Evolutionary conservation across 352 stramenopile species (phyloP).

Genomic region (Sclerospora graminicola): DNA sequence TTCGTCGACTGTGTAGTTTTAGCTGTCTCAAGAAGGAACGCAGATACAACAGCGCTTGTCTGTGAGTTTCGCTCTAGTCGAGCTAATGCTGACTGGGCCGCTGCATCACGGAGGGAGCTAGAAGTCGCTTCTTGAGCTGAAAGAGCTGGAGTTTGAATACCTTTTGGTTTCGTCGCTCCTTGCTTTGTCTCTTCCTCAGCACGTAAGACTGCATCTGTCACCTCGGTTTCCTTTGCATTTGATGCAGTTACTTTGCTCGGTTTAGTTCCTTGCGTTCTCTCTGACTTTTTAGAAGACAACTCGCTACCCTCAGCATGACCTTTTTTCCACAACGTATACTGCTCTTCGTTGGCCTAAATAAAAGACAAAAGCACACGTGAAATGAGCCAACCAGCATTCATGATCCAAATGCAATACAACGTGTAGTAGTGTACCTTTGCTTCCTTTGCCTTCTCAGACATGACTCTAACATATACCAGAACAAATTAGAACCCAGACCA

Average conservation of each 20-base stretch:
- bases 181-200: slow-evolving; percentile 11
- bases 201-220: slow-evolving; percentile 8
- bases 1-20: neutral
- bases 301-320: neutral
- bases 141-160: slow-evolving; percentile 17
- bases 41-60: slow-evolving; percentile 28
- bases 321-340: slow-evolving; percentile 63
- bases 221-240: slow-evolving; percentile 12
- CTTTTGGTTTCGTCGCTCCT: slow-evolving; percentile 6
- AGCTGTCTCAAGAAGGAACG: slow-evolving; percentile 18
- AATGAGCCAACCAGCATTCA: neutral
- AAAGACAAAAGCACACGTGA: neutral
- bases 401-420: neutral
- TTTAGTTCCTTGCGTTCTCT: slow-evolving; percentile 1
- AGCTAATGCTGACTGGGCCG: slow-evolving; percentile 41
- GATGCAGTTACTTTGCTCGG: neutral
- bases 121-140: slow-evolving; percentile 19
- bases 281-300: slow-evolving; percentile 1
- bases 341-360: slow-evolving; percentile 50
- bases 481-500: neutral
- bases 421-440: slow-evolving; percentile 36
- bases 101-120: slow-evolving; percentile 31
- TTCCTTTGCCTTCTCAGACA: slow-evolving; percentile 73
- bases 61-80: slow-evolving; percentile 38
- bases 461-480: slow-evolving; percentile 20